These are phyloP conservation scores for Amauroascus verrucosus DNA, from an alignment of 2,329 filamentous ascomycete genomes.

Conservation along the genomic window DNA sequence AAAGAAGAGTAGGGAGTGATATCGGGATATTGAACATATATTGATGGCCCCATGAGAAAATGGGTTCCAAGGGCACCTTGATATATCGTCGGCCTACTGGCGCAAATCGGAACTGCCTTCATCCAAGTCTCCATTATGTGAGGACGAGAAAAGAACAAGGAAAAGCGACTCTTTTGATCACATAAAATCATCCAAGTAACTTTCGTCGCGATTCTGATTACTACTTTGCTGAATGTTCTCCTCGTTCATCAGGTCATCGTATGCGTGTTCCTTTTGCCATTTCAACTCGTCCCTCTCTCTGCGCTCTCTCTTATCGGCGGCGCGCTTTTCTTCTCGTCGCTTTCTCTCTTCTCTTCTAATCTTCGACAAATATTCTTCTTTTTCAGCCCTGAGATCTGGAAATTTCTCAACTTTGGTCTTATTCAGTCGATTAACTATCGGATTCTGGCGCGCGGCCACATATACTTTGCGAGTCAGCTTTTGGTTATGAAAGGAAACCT, in stretches of 20 bases:
- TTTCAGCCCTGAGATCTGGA: conserved; percentile 72
- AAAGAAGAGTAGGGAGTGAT: too few species aligned
- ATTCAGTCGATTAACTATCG: conserved; percentile 92
- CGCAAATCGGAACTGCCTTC: too few species aligned
- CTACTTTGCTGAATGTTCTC: conserved; percentile 66
- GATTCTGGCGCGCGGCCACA: conserved; percentile 70
- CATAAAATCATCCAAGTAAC: conserved; percentile 88
- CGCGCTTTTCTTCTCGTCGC: conserved; percentile 31
- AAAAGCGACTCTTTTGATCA: conserved; percentile 30
- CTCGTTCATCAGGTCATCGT: conserved; percentile 81
- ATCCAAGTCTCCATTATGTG: too few species aligned
- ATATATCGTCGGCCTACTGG: too few species aligned
- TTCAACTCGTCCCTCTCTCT: conserved; percentile 82
- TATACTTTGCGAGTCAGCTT: conserved; percentile 74
- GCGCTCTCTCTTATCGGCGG: conserved; percentile 35
- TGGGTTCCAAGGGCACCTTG: too few species aligned
- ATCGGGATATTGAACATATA: too few species aligned
- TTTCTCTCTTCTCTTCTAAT: conserved; percentile 57
- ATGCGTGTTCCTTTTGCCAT: conserved; percentile 94
- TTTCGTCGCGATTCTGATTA: conserved; percentile 70
- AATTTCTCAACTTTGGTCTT: conserved; percentile 88
- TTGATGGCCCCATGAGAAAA: too few species aligned
- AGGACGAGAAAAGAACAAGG: too few species aligned
- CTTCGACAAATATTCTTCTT: conserved; percentile 63
- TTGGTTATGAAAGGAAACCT: conserved; percentile 86